A percentile compares a stretch with the other conserved stretches of the same genome.
Conservation (phyloP, 805 yeast species). For the Yamadazyma takamatsuzukensis region DNA sequence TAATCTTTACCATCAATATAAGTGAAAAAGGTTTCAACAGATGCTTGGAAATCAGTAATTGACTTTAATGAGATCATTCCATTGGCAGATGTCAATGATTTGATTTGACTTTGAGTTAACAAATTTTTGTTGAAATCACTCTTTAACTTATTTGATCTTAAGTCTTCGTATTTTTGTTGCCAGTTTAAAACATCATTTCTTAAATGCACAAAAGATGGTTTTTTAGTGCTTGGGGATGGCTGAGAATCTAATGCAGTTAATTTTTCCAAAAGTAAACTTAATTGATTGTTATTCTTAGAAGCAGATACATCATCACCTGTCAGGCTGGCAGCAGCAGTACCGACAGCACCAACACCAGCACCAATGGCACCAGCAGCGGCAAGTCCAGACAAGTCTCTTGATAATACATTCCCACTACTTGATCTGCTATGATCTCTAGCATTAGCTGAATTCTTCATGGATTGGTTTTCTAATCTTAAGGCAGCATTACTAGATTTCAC, state of each 20-base stretch:
- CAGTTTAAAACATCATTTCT: slow-evolving; percentile 39
- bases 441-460: slow-evolving; percentile 23
- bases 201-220: slow-evolving; percentile 12
- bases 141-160: slow-evolving; percentile 32
- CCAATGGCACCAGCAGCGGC: slow-evolving; percentile 1
- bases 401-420: slow-evolving; percentile 7
- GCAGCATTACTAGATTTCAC: slow-evolving; percentile 29
- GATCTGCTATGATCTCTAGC: slow-evolving; percentile 11
- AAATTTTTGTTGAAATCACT: slow-evolving; percentile 17
- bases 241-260: slow-evolving; percentile 22
- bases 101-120: slow-evolving; percentile 21
- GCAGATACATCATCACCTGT: not conserved
- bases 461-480: slow-evolving; percentile 35
- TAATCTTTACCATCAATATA: slow-evolving; percentile 23
- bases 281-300: not conserved
- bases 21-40: slow-evolving; percentile 43
- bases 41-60: slow-evolving; percentile 45
- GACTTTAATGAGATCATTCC: slow-evolving; percentile 48
- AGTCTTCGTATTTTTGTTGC: slow-evolving; percentile 49
- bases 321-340: slow-evolving; percentile 1
- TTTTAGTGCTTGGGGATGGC: slow-evolving; percentile 6
- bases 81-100: slow-evolving; percentile 23
- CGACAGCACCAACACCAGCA: slow-evolving; percentile 3
- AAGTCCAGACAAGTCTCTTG: slow-evolving; percentile 7
- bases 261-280: slow-evolving; percentile 19